Evolutionary conservation across 2,329 filamentous ascomycete genomes (phyloP), one percentile per base, ranked within the genome.

Genomic region (Cytospora piceicola): DNA sequence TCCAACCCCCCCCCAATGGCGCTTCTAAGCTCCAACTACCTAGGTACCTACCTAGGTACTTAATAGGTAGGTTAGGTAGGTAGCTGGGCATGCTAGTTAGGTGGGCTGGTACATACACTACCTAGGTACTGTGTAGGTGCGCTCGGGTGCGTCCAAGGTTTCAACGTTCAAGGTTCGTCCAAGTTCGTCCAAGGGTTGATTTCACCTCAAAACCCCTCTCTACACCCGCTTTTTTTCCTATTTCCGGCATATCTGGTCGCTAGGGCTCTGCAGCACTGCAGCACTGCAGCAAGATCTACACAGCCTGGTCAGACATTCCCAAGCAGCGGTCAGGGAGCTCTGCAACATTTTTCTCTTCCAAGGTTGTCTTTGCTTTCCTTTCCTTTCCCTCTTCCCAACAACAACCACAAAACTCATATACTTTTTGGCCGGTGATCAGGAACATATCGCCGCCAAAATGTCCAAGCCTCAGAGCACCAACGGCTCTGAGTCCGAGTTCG

Each of bases 401-500:
- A 17, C 27, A 6, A 30, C n/a, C 62, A 15, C 36, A 55, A 55
- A 36, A 15, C 32, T 34, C 32, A 32, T 9, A 34, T 6, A 8
- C 8, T 8, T 34, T 12, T 55, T 34, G 27, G 36, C 46, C 53
- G 39, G 53, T 51, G 53, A 30, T 51, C 60, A 52, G 56, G 52
- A 54, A 64, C 29, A 34, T 61, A 42, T 46, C 30, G 63, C 52
- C 56, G 63, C 52, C 77, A 82, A 73, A 72, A 82, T 83, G 77
- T 83, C 82, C 67, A 82, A 83, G 71, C 73, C 80, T 68, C 75
- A 78, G 70, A 82, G 80, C 73, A 73, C 75, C 71, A 81, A 79
- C 74, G 79, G 79, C 77, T 82, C 78, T 68, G 81, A 82, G 77
- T 80, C 80, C 71, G 79, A 82, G 70, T 90, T 91, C 75, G 87